Base-by-base conservation (phyloP, 495 filamentous ascomycete genomes). In the Cudoniella acicularis region DNA sequence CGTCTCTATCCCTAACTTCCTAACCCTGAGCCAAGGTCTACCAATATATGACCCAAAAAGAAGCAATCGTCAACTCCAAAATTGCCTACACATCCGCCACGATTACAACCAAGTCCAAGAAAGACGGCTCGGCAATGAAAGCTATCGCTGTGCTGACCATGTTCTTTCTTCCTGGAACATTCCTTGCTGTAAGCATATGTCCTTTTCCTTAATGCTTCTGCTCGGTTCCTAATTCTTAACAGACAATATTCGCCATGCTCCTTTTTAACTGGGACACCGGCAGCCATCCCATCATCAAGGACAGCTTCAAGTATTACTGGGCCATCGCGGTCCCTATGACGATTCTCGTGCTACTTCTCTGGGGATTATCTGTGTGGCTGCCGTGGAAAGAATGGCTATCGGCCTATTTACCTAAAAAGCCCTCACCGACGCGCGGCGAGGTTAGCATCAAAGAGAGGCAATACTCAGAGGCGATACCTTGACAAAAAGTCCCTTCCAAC, bases 61-160 rank as follows among this genome's bases (percentile, higher is more conserved):
- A 47, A 8, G n/a, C 8, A 9, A 8, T 47, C n/a, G 20, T 21
- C 16, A 47, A 47, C 20, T 4, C 8, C 8, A 8, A 17, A 4
- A 4, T 47, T 9, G 43, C 43, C 6, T 4, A 8, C 16, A 17
- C 6, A 6, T 47, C 43, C 6, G n/a, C 8, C 4, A 17, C 20
- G 8, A 47, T 47, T 21, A n/a, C 43, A 47, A 9, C 13, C 4
- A n/a, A 8, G n/a, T 4, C 16, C 4, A 47, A 52, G 20, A 10
- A 52, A 20, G 58, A 63, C 41, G 49, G 61, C 43, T 52, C 47
- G 13, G 27, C 49, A 13, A 63, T 64, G 59, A 64, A 63, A 42
- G 49, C 62, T 1, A 64, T 64, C 30, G 59, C 62, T 13, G 17
- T 64, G n/a, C n/a, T 64, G 8, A 64, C 62, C n/a, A 64, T 64